Evolutionary conservation across 2,329 filamentous ascomycete genomes (phyloP), one percentile per base, ranked within the genome.

Genomic region (Podosphaera leucotricha): DNA sequence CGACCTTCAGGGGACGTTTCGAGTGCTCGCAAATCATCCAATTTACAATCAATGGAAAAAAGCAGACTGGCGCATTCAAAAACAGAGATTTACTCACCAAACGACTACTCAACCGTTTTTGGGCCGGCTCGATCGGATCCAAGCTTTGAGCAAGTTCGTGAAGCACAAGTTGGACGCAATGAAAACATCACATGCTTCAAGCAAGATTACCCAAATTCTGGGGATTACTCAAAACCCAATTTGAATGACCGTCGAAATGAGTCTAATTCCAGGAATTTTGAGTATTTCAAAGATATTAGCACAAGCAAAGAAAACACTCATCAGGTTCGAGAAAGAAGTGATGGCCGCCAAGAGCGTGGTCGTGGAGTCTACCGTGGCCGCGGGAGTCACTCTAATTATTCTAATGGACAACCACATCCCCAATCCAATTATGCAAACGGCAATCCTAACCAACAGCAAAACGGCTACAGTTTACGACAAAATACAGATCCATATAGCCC

Each of bases 301-400:
- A 47, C 50, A 15, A 48, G 28, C 35, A 56, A 54, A 46, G 53
- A 55, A n/a, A 50, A 46, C 37, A 46, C 42, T 30, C 50, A 54
- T 15, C 48, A 55, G 26, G 18, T 49, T 42, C 57, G 57, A 43
- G 59, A 60, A 28, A 57, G 61, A 42, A 59, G 59, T 35, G 60
- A 61, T 43, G 56, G 57, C 19, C 56, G 64, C 41, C 55, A 61
- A 43, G 60, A 60, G 48, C 62, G 61, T 46, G 51, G 57, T 37
- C 63, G 67, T 47, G 67, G 67, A 44, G 62, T 62, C 18, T 61
- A 55, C 43, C 63, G 66, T 46, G 62, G 62, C 37, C 60, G 67
- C 43, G 65, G 60, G 46, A 56, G 55, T 18, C 61, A 62, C 46
- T 50, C 40, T 38, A 53, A 52, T 38, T 58, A 54, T 53, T 47